A percentile compares a stretch with the other conserved stretches of the same genome.
These are phyloP conservation scores for Macrolepiota fuliginosa DNA, from an alignment of 768 basidiomycete genomes.

Conservation along the genomic window DNA sequence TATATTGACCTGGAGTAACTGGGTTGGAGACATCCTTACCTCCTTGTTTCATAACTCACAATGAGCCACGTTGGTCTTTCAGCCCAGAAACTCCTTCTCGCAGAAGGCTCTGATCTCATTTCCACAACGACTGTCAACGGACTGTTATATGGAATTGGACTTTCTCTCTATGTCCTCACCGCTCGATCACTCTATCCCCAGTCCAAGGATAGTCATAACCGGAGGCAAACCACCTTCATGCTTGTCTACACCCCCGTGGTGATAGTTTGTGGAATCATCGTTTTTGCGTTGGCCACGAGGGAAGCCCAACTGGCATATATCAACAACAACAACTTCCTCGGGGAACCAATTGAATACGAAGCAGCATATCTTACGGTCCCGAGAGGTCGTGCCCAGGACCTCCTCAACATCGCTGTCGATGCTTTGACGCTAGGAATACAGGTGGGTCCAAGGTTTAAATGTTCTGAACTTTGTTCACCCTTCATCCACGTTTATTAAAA, in stretches of 20 bases:
- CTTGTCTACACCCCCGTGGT: neutral
- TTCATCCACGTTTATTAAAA: neutral
- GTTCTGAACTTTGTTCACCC: no score
- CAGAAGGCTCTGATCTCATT: neutral
- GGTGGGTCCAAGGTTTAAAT: neutral
- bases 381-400: no score
- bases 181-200: neutral
- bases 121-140: neutral
- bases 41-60: neutral
- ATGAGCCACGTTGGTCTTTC: neutral
- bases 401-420: neutral
- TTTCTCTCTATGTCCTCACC: neutral
- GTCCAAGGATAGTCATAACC: neutral
- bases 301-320: neutral
- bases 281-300: neutral
- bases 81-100: neutral
- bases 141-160: neutral
- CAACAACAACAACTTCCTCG: neutral
- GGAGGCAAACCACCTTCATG: neutral
- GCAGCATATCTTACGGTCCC: neutral
- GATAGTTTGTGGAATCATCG: neutral
- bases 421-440: neutral
- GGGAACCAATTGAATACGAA: neutral
- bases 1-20: no score
- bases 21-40: no score